Evolutionary conservation across 768 basidiomycete species (phyloP).

Genomic region (Daedaleopsis sinensis): DNA sequence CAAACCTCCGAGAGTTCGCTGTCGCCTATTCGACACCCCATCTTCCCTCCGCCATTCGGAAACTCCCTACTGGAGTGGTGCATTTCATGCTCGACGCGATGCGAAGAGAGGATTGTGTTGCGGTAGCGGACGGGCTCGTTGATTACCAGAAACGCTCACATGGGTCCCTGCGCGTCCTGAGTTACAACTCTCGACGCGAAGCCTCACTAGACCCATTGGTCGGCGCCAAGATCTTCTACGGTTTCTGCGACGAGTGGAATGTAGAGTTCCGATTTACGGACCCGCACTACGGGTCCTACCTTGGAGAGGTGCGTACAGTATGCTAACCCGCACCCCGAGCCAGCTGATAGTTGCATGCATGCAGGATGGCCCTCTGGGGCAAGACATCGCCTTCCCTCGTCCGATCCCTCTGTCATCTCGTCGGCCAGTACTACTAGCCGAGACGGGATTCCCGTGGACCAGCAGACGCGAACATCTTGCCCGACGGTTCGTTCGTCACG

Average conservation of each 20-base stretch:
- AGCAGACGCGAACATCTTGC: too few relatives aligned
- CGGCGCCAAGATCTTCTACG: neutral
- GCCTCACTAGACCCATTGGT: neutral
- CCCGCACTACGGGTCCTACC: neutral
- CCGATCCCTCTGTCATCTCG: too few relatives aligned
- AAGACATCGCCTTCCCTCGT: too few relatives aligned
- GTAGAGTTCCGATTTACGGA: neutral
- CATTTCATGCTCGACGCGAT: slow-evolving; percentile 9
- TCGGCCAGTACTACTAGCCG: too few relatives aligned
- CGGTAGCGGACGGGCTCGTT: neutral
- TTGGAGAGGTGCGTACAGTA: neutral
- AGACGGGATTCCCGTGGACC: too few relatives aligned
- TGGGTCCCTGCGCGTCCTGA: neutral
- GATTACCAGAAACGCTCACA: neutral
- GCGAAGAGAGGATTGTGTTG: neutral
- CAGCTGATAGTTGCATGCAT: too few relatives aligned
- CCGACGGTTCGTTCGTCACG: too few relatives aligned
- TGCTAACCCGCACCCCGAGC: too few relatives aligned
- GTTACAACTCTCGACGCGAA: too few relatives aligned
- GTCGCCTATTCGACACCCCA: neutral
- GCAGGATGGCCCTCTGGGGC: too few relatives aligned
- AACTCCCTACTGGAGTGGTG: slow-evolving; percentile 5
- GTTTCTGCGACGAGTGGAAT: neutral
- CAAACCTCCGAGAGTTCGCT: slow-evolving; percentile 3
- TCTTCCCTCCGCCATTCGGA: neutral